These are phyloP conservation scores for Globisporangium takayamanum DNA, from an alignment of 352 stramenopile genomes.

Conservation along the genomic window DNA sequence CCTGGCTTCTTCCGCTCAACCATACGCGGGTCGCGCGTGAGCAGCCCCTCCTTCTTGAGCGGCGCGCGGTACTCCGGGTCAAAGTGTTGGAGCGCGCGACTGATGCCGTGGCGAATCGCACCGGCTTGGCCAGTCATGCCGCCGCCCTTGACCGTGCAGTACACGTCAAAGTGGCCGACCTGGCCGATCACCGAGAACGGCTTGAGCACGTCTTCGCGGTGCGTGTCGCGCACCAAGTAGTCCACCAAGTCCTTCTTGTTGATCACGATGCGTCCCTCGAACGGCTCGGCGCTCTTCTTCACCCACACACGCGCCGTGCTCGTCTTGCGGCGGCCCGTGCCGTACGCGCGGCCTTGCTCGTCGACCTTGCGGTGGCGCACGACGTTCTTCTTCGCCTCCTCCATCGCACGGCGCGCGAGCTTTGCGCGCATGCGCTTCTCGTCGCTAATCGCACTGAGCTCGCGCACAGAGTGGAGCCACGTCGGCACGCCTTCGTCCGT, in stretches of 20 bases:
- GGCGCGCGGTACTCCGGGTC: conserved; percentile 88
- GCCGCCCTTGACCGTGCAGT: conserved; percentile 89
- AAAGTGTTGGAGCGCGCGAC: conserved; percentile 91
- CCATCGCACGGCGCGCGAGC: conserved; percentile 50
- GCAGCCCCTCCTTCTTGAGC: conserved; percentile 90
- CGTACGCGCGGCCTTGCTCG: conserved; percentile 79
- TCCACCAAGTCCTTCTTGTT: conserved; percentile 94
- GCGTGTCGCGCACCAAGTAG: conserved; percentile 88
- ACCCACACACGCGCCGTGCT: conserved; percentile 92
- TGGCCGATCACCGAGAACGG: conserved; percentile 67
- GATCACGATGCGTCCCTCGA: conserved; percentile 85
- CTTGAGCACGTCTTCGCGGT: conserved; percentile 87
- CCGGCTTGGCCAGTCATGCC: conserved; percentile 92
- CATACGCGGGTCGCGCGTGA: conserved; percentile 93
- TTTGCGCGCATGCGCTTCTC: conserved; percentile 67
- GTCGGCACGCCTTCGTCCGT: conserved; percentile 71
- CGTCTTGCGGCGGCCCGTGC: conserved; percentile 92
- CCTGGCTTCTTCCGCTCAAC: conserved; percentile 97
- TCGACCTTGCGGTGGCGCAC: conserved; percentile 66
- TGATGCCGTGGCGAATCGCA: conserved; percentile 91
- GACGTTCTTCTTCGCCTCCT: conserved; percentile 71
- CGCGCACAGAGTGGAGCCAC: conserved; percentile 77
- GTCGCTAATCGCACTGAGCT: conserved; percentile 55
- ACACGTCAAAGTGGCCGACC: conserved; percentile 89
- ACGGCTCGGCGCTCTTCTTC: conserved; percentile 66